Evolutionary conservation across 78 protist genomes (phyloP).

Genomic region (Bigelowiella natans): DNA sequence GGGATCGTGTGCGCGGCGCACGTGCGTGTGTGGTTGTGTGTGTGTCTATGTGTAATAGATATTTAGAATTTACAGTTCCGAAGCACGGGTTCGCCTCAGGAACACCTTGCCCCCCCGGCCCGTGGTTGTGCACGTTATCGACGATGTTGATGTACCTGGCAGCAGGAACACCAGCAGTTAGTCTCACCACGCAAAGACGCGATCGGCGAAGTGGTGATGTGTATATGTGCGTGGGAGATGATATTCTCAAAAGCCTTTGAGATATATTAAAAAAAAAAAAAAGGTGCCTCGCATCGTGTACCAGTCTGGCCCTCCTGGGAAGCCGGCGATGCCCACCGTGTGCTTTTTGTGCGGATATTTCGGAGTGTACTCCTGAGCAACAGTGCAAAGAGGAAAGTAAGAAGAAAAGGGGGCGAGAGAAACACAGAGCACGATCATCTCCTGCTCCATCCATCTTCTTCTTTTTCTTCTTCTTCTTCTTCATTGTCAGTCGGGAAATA

Average conservation of each 20-base stretch:
- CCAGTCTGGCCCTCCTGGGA: conserved; percentile 2
- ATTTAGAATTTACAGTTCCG: background rate
- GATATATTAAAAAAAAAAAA: background rate
- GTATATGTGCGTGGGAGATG: background rate
- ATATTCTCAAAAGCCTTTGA: background rate
- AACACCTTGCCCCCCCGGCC: conserved; percentile 3
- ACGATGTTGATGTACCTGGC: background rate
- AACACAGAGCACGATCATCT: too few relatives aligned
- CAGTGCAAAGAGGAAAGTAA: too few relatives aligned
- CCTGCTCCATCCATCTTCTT: too few relatives aligned
- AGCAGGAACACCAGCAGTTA: background rate
- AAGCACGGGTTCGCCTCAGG: conserved; percentile 11
- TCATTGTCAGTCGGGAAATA: too few relatives aligned
- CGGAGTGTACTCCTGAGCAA: background rate
- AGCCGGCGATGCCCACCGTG: conserved; percentile 1
- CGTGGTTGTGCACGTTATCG: background rate
- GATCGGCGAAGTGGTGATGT: background rate
- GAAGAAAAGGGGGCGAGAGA: too few relatives aligned
- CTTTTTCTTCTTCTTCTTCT: too few relatives aligned
- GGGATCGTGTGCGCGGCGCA: too few relatives aligned
- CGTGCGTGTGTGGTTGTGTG: too few relatives aligned
- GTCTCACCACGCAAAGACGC: background rate
- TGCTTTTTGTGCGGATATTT: background rate
- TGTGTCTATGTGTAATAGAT: too few relatives aligned
- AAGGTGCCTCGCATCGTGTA: too few relatives aligned